Evolutionary conservation across 352 stramenopile genomes (phyloP).

Genomic region (Pythium scleroteichum): DNA sequence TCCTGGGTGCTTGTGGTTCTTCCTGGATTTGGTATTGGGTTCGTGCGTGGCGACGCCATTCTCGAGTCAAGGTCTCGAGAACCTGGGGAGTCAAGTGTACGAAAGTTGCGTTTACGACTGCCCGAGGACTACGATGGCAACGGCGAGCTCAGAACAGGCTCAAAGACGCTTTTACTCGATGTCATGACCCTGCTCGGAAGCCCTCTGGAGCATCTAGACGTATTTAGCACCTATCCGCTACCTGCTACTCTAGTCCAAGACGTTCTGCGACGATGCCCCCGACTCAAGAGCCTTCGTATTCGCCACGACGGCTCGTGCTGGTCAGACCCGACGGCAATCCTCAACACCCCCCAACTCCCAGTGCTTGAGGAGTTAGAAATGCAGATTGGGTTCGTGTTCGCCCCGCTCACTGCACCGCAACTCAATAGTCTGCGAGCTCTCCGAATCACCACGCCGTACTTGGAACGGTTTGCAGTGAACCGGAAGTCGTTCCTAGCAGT

Average conservation of each 20-base stretch:
- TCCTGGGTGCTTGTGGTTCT: not conserved
- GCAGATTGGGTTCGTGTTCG: too few species aligned
- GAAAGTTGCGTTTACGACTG: not conserved
- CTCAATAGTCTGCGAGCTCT: not conserved
- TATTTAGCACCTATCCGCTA: not conserved
- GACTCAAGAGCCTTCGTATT: constrained; percentile 1
- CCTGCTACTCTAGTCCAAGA: not conserved
- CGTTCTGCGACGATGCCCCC: not conserved
- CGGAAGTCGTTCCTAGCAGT: not conserved
- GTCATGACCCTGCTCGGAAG: constrained; percentile 1
- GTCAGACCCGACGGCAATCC: not conserved
- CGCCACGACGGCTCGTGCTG: constrained; percentile 7
- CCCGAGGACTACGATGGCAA: too few species aligned
- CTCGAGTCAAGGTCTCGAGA: not conserved
- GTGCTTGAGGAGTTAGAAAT: not conserved
- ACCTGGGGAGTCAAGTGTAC: not conserved
- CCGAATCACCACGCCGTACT: not conserved
- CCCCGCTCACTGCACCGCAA: constrained; percentile 1
- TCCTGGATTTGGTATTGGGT: not conserved
- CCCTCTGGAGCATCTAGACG: not conserved
- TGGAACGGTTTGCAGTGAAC: not conserved
- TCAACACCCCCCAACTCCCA: not conserved
- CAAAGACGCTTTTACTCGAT: not conserved
- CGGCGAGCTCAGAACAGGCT: too few species aligned
- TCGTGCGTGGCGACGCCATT: not conserved